A percentile compares a stretch with the other conserved stretches of the same genome.
Conservation (phyloP, 352 stramenopile species). For the Poterioochromonas sp. region DNA sequence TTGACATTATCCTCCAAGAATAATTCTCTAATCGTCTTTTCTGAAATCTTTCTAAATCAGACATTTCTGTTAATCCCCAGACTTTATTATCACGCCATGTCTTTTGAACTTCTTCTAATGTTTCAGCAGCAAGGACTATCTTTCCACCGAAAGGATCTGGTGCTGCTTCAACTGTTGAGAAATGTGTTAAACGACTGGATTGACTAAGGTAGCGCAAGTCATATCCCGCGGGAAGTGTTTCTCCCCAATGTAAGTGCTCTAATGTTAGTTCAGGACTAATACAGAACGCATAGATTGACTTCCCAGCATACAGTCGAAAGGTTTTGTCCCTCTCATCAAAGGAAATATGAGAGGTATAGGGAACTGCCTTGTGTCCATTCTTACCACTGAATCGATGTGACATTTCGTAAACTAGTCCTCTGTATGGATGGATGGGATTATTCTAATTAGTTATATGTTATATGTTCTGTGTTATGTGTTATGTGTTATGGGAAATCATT, state of each 20-base stretch:
- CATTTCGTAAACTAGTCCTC: too few relatives aligned
- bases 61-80: neutral
- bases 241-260: conserved; percentile 23
- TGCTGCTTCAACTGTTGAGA: neutral
- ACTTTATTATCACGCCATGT: conserved; percentile 17
- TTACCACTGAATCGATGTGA: too few relatives aligned
- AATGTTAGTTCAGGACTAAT: conserved; percentile 7
- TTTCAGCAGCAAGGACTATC: neutral
- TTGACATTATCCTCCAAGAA: conserved; percentile 14
- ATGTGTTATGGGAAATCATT: too few relatives aligned
- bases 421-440: too few relatives aligned
- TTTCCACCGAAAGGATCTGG: conserved; percentile 15
- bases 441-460: too few relatives aligned
- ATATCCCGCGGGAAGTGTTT: neutral
- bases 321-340: conserved; percentile 6
- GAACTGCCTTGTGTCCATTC: too few relatives aligned
- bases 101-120: neutral
- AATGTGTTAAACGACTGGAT: conserved; percentile 3
- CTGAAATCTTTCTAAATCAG: neutral
- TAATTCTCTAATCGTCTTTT: neutral
- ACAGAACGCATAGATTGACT: conserved; percentile 14
- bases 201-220: conserved; percentile 11
- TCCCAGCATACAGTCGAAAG: conserved; percentile 7
- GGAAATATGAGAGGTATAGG: neutral
- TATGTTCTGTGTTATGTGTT: too few relatives aligned